A percentile compares a stretch with the other conserved stretches of the same genome.
phyloP scores from a whole-genome alignment of 371 early-diverging fungal species.

The Apophysomyces elegans region DNA sequence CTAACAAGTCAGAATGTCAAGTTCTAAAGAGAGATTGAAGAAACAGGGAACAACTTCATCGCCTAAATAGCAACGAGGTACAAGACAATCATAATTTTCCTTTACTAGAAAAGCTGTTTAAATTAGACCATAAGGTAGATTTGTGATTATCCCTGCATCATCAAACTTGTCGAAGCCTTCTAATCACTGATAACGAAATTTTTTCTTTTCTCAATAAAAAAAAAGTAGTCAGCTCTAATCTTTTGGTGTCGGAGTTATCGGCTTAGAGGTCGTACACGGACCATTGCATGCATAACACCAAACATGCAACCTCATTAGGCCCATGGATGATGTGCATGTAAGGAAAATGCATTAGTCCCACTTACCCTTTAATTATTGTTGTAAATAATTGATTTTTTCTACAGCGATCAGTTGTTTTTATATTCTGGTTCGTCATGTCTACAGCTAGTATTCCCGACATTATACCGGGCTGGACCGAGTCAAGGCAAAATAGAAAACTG shows the following conservation, averaged over 20 bases:
- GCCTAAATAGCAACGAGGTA: neutral
- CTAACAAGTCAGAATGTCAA: neutral
- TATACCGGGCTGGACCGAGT: neutral
- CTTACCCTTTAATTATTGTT: neutral
- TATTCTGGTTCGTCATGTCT: too few relatives aligned
- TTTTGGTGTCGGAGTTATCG: slow-evolving; percentile 1
- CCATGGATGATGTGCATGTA: neutral
- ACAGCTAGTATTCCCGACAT: too few relatives aligned
- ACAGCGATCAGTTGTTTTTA: too few relatives aligned
- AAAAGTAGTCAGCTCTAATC: slow-evolving; percentile 5
- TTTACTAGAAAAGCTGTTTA: neutral
- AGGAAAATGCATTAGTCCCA: neutral
- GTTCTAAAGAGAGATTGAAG: neutral
- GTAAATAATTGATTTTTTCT: neutral
- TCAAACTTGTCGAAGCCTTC: neutral
- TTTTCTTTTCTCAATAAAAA: neutral
- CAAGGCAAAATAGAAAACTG: neutral
- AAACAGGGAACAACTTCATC: neutral
- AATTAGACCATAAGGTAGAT: slow-evolving; percentile 6
- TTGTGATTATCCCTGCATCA: slow-evolving; percentile 7
- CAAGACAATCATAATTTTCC: neutral
- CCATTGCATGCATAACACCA: neutral
- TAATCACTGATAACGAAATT: neutral
- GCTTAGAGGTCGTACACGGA: slow-evolving; percentile 3
- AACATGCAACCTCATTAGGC: neutral